Evolutionary conservation across 805 yeast genomes (phyloP).

Genomic region (Kuraishia piskuri): DNA sequence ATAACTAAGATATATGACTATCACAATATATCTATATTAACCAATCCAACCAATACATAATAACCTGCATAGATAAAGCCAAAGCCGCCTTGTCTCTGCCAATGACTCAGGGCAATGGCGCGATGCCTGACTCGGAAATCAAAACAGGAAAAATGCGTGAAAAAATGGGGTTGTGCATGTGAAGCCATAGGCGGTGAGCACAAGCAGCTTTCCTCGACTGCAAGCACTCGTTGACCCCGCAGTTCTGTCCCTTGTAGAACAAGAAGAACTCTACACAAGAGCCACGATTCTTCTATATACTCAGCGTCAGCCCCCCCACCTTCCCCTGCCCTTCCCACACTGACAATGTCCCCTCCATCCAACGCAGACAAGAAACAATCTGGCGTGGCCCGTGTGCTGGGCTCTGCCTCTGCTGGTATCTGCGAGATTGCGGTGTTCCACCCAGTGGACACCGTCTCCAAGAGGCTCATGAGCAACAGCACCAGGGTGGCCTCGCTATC

Average conservation of each 20-base stretch:
- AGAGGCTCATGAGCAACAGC: conserved; percentile 84
- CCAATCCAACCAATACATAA: no score
- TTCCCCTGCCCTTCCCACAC: no score
- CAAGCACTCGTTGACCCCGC: background rate
- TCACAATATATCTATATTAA: no score
- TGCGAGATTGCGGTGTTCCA: conserved; percentile 96
- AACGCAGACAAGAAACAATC: conserved; percentile 73
- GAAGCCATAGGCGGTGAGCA: background rate
- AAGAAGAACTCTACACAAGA: background rate
- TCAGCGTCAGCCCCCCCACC: background rate
- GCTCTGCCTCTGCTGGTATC: conserved; percentile 98
- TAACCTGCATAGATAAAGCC: no score
- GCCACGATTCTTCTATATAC: background rate
- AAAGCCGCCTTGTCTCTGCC: background rate
- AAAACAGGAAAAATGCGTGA: background rate
- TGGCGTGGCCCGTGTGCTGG: conserved; percentile 82
- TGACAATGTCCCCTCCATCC: conserved; percentile 7
- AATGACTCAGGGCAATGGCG: background rate
- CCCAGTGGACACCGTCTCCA: conserved; percentile 97
- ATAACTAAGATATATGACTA: no score
- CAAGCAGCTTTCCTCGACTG: background rate
- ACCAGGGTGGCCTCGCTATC: conserved; percentile 52
- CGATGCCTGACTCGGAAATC: background rate
- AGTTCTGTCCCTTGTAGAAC: no score
- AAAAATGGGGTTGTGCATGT: background rate